A percentile compares a stretch with the other conserved stretches of the same genome.
Conservation (phyloP, 768 basidiomycete species). For the Agaricus blazei region DNA sequence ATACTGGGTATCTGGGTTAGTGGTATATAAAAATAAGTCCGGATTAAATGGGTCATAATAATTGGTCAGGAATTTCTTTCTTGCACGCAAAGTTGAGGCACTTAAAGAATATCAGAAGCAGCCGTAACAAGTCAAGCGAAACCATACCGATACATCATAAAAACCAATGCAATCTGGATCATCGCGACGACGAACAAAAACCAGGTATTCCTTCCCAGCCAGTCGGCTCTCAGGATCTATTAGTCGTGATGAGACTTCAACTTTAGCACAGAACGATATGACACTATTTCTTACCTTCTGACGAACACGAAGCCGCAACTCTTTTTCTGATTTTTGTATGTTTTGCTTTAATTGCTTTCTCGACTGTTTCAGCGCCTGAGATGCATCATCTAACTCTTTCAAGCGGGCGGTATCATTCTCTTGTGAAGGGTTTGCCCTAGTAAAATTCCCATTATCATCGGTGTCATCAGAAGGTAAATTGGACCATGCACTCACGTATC, state of each 20-base stretch:
- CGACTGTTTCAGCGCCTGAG: constrained; percentile 44
- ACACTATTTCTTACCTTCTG: neutral
- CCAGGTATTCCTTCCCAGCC: constrained; percentile 13
- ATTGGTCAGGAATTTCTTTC: constrained; percentile 59
- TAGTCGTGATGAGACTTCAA: neutral
- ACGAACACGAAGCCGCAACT: constrained; percentile 18
- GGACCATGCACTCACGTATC: constrained; percentile 42
- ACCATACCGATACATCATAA: constrained; percentile 57
- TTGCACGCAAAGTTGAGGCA: constrained; percentile 40
- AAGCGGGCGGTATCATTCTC: constrained; percentile 40
- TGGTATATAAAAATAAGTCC: constrained; percentile 54
- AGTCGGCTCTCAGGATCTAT: constrained; percentile 1
- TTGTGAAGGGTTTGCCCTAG: constrained; percentile 4
- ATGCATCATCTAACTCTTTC: constrained; percentile 46
- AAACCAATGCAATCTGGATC: constrained; percentile 40
- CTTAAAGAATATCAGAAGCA: constrained; percentile 22
- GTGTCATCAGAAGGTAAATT: neutral
- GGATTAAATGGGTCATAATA: constrained; percentile 79
- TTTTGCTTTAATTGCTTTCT: constrained; percentile 39
- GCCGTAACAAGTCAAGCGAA: neutral
- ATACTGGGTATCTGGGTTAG: constrained; percentile 33
- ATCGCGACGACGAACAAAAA: constrained; percentile 17
- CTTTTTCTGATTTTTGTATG: constrained; percentile 34
- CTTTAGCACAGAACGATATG: neutral
- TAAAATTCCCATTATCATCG: neutral